phyloP scores from a whole-genome alignment of 2,329 filamentous ascomycete species.

The Capronia americana region DNA sequence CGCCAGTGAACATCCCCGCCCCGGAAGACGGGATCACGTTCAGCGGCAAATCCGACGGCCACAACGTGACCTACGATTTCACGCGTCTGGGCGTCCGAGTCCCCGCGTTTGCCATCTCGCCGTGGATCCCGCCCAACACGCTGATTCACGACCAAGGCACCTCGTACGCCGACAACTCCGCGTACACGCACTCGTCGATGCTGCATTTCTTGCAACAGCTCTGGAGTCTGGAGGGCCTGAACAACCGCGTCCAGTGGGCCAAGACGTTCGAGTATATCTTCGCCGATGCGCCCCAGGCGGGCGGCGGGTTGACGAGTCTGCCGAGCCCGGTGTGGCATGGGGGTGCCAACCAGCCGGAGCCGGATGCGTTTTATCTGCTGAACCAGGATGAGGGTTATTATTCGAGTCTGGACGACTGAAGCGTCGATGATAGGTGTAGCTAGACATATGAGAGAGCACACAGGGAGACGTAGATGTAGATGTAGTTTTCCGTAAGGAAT shows the following conservation, averaged over 20 bases:
- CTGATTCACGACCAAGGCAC: constrained; percentile 50
- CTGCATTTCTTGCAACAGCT: constrained; percentile 51
- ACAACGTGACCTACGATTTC: constrained; percentile 34
- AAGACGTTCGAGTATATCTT: constrained; percentile 51
- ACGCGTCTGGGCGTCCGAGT: constrained; percentile 31
- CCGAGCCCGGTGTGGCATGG: constrained; percentile 48
- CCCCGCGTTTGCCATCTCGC: constrained; percentile 31
- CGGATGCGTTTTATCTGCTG: constrained; percentile 44
- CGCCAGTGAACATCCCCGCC: constrained; percentile 25
- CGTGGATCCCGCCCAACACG: constrained; percentile 34
- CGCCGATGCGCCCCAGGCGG: constrained; percentile 41
- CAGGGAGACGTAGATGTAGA: not conserved
- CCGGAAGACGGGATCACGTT: constrained; percentile 31
- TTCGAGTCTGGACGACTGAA: constrained; percentile 14
- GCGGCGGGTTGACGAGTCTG: constrained; percentile 39
- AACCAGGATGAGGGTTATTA: constrained; percentile 44
- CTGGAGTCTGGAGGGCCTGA: constrained; percentile 49
- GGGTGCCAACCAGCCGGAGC: constrained; percentile 44
- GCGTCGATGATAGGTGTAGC: not conserved
- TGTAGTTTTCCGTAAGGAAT: not conserved
- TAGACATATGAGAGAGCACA: too few relatives aligned
- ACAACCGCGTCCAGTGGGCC: constrained; percentile 52
- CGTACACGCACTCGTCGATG: constrained; percentile 50
- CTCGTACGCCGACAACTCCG: constrained; percentile 46
- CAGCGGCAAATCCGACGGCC: constrained; percentile 28